phyloP scores from a whole-genome alignment of 179 eudicot genomes.

The Amaranthus tricolor region DNA sequence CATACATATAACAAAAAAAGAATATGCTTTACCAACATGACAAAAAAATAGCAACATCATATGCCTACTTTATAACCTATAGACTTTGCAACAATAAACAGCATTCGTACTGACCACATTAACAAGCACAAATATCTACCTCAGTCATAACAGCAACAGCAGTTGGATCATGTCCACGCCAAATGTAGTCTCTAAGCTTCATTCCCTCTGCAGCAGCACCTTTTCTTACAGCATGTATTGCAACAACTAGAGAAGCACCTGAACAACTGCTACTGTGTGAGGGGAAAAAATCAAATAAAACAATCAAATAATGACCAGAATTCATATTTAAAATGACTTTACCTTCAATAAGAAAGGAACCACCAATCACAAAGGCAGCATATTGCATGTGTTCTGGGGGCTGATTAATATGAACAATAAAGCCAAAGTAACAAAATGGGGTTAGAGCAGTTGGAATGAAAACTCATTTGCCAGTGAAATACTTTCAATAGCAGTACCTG shows the following conservation, averaged over 20 bases:
- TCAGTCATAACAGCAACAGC: constrained; percentile 99
- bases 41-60: background rate
- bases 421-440: constrained; percentile 13
- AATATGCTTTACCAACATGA: background rate
- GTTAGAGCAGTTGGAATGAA: background rate
- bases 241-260: constrained; percentile 96
- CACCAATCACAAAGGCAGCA: constrained; percentile 94
- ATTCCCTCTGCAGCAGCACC: constrained; percentile 99
- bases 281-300: background rate
- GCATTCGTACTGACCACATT: too few relatives aligned
- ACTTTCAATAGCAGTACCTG: constrained; percentile 44
- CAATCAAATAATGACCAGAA: constrained; percentile 4
- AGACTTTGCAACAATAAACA: background rate
- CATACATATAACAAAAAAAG: background rate
- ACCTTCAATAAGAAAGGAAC: constrained; percentile 97
- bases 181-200: constrained; percentile 87
- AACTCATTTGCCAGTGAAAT: background rate
- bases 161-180: constrained; percentile 99
- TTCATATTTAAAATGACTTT: background rate
- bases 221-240: constrained; percentile 90
- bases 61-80: background rate
- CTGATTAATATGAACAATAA: constrained; percentile 40
- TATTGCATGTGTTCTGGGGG: constrained; percentile 77
- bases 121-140: constrained; percentile 34
- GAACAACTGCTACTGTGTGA: constrained; percentile 20